Percentiles rank a stretch among this genome's conserved stretches.
Evolutionary conservation across 768 basidiomycete species (phyloP).

Genomic region (Rhodocollybia butyracea): DNA sequence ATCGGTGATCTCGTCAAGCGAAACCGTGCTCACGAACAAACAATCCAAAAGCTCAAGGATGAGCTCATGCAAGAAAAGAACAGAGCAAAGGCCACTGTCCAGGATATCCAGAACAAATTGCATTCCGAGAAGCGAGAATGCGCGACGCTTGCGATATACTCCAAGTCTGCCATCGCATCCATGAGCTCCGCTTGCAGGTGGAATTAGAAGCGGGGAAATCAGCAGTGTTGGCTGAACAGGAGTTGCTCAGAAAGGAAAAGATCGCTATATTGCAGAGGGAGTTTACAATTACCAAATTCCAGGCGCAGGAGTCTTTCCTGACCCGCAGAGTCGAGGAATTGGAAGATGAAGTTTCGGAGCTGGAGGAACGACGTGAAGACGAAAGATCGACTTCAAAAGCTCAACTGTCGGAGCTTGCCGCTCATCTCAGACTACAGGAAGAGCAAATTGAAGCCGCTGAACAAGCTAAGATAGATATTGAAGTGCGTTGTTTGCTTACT

Average conservation of each 20-base stretch:
- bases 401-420: constrained; percentile 28
- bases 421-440: constrained; percentile 36
- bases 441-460: constrained; percentile 35
- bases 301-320: constrained; percentile 57
- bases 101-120: constrained; percentile 46
- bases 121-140: constrained; percentile 53
- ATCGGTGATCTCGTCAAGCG: constrained; percentile 73
- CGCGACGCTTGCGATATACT: constrained; percentile 60
- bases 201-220: constrained; percentile 53
- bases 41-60: constrained; percentile 50
- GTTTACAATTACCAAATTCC: constrained; percentile 64
- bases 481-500: constrained; percentile 32
- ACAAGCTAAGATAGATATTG: constrained; percentile 41
- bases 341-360: constrained; percentile 31
- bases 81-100: constrained; percentile 38
- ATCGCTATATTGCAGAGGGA: constrained; percentile 61
- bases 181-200: constrained; percentile 53
- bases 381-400: constrained; percentile 25
- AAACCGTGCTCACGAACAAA: constrained; percentile 62
- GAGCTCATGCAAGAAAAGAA: constrained; percentile 42
- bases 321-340: constrained; percentile 49
- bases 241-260: constrained; percentile 52
- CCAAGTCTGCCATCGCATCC: constrained; percentile 60
- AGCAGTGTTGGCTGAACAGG: constrained; percentile 51
- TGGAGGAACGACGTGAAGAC: constrained; percentile 20